Conservation (phyloP, 257 asterid species). For the Plantago elongata region DNA sequence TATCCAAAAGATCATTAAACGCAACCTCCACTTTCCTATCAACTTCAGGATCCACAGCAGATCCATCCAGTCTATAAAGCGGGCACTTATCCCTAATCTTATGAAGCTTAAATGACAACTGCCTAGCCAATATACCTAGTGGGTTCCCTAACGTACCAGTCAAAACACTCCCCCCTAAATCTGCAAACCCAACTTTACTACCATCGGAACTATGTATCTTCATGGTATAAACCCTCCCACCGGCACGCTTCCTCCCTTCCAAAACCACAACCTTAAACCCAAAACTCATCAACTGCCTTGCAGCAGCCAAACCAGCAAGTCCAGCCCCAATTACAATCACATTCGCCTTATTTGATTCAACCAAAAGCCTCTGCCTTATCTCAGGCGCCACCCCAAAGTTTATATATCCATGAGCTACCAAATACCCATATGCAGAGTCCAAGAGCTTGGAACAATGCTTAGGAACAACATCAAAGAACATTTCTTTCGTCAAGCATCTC, state of each 20-base stretch:
- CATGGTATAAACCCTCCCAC: slow-evolving; percentile 86
- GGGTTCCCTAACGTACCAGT: slow-evolving; percentile 92
- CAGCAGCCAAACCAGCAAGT: slow-evolving; percentile 91
- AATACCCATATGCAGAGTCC: slow-evolving; percentile 63
- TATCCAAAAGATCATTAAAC: slow-evolving; percentile 67
- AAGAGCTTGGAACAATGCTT: slow-evolving; percentile 53
- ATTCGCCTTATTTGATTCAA: slow-evolving; percentile 41
- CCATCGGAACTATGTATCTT: slow-evolving; percentile 43
- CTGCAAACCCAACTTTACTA: slow-evolving; percentile 66
- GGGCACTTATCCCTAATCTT: slow-evolving; percentile 93
- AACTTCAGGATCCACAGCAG: slow-evolving; percentile 53
- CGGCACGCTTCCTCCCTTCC: slow-evolving; percentile 86
- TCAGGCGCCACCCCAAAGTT: slow-evolving; percentile 90
- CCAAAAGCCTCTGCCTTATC: slow-evolving; percentile 50
- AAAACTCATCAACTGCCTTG: slow-evolving; percentile 87
- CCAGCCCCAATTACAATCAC: slow-evolving; percentile 93
- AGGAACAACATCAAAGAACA: slow-evolving; percentile 67
- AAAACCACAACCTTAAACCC: slow-evolving; percentile 83
- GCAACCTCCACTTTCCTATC: slow-evolving; percentile 66
- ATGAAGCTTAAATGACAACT: slow-evolving; percentile 68
- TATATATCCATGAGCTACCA: slow-evolving; percentile 77
- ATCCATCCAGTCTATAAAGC: slow-evolving; percentile 58
- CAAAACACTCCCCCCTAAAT: slow-evolving; percentile 91
- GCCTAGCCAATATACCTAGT: slow-evolving; percentile 88
- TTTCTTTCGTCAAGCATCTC: slow-evolving; percentile 69